phyloP scores from a whole-genome alignment of 179 eudicot species.

The Vitellaria paradoxa region DNA sequence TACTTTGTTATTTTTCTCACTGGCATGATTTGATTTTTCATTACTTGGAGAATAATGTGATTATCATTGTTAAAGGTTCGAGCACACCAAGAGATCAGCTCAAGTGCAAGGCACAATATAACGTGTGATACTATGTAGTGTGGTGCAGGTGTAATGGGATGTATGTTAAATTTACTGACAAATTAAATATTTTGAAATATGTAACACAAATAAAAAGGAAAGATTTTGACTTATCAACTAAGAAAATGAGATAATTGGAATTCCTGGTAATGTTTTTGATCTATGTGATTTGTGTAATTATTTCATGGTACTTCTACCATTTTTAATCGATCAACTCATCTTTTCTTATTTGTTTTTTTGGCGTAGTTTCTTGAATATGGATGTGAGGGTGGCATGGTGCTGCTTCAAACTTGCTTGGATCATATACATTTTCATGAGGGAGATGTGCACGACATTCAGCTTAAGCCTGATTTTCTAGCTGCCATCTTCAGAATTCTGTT shows the following conservation, averaged over 20 bases:
- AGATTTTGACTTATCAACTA: no score
- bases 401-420: slow-evolving; percentile 55
- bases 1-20: no score
- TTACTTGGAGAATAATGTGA: not conserved
- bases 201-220: no score
- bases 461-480: slow-evolving; percentile 34
- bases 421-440: slow-evolving; percentile 32
- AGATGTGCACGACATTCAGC: slow-evolving; percentile 33
- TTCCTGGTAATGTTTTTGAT: not conserved
- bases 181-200: no score
- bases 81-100: not conserved
- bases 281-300: not conserved
- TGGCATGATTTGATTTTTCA: not conserved
- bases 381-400: slow-evolving; percentile 43
- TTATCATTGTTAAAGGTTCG: not conserved
- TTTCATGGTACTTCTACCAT: not conserved
- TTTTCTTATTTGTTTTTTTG: not conserved
- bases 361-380: slow-evolving; percentile 37
- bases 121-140: no score
- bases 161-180: no score
- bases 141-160: no score
- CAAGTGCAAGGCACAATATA: no score
- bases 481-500: slow-evolving; percentile 48
- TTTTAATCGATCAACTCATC: not conserved
- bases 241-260: not conserved